These are phyloP conservation scores for Pleurotus djamor DNA, from an alignment of 768 basidiomycete genomes.

Conservation along the genomic window DNA sequence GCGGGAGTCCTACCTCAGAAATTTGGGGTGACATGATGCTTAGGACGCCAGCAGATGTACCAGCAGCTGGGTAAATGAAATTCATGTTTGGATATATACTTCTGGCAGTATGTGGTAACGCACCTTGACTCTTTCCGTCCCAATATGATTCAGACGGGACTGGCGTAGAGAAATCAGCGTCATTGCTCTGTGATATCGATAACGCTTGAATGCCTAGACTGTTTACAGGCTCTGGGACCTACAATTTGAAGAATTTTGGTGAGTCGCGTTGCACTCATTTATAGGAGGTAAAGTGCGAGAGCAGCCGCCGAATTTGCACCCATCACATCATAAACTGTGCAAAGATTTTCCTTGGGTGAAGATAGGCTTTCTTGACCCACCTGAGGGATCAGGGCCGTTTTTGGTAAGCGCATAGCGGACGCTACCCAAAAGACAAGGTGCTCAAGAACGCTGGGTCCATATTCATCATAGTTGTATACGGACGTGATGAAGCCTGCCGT, in stretches of 20 bases:
- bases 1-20: constrained; percentile 19
- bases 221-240: constrained; percentile 41
- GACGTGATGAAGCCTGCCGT: constrained; percentile 49
- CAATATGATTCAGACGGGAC: constrained; percentile 40
- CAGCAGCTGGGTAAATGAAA: constrained; percentile 22
- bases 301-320: constrained; percentile 21
- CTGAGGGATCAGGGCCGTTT: constrained; percentile 31
- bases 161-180: constrained; percentile 21
- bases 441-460: constrained; percentile 48
- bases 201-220: constrained; percentile 23
- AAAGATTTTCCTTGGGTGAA: constrained; percentile 16
- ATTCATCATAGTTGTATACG: constrained; percentile 36
- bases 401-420: constrained; percentile 43
- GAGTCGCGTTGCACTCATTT: background rate
- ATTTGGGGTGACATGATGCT: constrained; percentile 22
- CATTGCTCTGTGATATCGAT: constrained; percentile 22
- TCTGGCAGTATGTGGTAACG: constrained; percentile 1
- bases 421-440: constrained; percentile 53
- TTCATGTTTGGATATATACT: constrained; percentile 2
- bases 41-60: constrained; percentile 29
- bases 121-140: constrained; percentile 39
- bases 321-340: constrained; percentile 27
- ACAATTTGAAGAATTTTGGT: constrained; percentile 17
- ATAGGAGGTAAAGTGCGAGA: constrained; percentile 19
- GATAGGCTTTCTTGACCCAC: constrained; percentile 29